These are phyloP conservation scores for Aspergillus tubingensis DNA, from an alignment of 2,329 filamentous ascomycete genomes.

Conservation along the genomic window DNA sequence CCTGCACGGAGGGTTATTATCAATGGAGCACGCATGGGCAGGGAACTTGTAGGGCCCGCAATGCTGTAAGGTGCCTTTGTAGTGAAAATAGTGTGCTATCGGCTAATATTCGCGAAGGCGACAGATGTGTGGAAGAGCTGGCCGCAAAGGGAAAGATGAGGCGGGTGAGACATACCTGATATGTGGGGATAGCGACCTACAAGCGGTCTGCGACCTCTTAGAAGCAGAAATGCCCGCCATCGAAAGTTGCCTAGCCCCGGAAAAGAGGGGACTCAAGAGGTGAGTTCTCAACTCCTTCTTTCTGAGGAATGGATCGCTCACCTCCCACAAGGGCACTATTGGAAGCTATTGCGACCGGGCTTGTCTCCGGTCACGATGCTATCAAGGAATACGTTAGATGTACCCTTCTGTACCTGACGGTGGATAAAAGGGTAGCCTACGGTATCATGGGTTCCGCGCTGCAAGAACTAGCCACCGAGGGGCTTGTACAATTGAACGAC, in stretches of 20 bases:
- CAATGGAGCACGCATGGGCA: constrained; percentile 73
- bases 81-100: not conserved
- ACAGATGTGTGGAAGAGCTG: constrained; percentile 78
- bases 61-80: constrained; percentile 59
- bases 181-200: constrained; percentile 67
- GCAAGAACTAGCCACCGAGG: constrained; percentile 56
- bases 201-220: constrained; percentile 69
- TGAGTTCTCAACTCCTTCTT: constrained; percentile 29
- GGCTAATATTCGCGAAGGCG: constrained; percentile 47
- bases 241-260: constrained; percentile 67
- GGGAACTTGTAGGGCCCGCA: constrained; percentile 73
- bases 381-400: constrained; percentile 69
- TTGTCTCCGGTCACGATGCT: constrained; percentile 66
- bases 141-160: constrained; percentile 76
- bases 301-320: constrained; percentile 6
- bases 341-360: constrained; percentile 67
- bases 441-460: constrained; percentile 62
- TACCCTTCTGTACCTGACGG: constrained; percentile 65
- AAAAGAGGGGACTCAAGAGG: constrained; percentile 69
- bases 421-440: constrained; percentile 53
- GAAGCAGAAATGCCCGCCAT: constrained; percentile 71
- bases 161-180: constrained; percentile 77
- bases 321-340: constrained; percentile 61
- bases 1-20: constrained; percentile 72
- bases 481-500: constrained; percentile 57